Conservation (phyloP, 192 early-diverging fungal species). For the Coemansia sp. region DNA sequence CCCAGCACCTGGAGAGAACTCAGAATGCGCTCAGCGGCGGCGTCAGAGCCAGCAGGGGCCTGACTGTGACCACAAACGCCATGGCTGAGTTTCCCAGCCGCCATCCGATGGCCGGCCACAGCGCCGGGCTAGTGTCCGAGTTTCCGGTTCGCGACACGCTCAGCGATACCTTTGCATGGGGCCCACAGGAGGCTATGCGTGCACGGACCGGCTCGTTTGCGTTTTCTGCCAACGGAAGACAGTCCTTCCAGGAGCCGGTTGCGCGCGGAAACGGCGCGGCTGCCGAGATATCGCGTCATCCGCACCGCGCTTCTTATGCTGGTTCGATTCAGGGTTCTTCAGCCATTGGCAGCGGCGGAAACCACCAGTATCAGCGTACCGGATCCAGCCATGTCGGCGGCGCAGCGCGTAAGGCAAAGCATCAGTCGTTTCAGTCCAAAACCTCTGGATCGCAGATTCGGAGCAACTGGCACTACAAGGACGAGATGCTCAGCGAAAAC, state of each 20-base stretch:
- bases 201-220: constrained; percentile 41
- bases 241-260: constrained; percentile 15
- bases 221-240: constrained; percentile 5
- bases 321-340: constrained; percentile 33
- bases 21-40: constrained; percentile 43
- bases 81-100: neutral
- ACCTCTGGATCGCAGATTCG: constrained; percentile 33
- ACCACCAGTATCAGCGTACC: constrained; percentile 11
- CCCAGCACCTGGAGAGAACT: constrained; percentile 34
- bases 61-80: neutral
- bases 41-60: constrained; percentile 6
- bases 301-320: constrained; percentile 39
- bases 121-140: constrained; percentile 6
- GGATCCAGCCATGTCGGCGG: constrained; percentile 40
- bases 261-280: constrained; percentile 28
- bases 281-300: constrained; percentile 11
- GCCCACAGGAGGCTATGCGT: constrained; percentile 17
- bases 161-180: constrained; percentile 49
- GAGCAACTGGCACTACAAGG: constrained; percentile 48
- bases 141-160: constrained; percentile 14
- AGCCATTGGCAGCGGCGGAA: constrained; percentile 27
- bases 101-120: constrained; percentile 9
- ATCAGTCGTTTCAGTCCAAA: constrained; percentile 22
- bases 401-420: constrained; percentile 23
- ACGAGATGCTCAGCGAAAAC: constrained; percentile 45